Conservation (phyloP, 257 asterid genomes). For the Parsonsia alboflavescens region DNA sequence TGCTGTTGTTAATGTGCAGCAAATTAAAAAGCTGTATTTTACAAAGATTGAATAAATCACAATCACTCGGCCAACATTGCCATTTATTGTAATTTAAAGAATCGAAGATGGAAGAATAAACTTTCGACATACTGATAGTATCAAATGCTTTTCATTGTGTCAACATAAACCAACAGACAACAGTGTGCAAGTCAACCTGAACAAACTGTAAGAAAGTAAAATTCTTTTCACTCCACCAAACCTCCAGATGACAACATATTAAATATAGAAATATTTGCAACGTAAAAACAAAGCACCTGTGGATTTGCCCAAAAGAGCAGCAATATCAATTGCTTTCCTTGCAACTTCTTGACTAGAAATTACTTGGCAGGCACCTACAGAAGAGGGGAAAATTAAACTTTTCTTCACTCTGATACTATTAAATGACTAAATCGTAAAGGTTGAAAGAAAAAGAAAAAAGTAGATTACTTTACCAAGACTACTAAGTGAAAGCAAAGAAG, state of each 20-base stretch:
- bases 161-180: background rate
- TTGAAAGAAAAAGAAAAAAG: background rate
- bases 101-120: background rate
- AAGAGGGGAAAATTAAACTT: background rate
- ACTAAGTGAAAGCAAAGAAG: slow-evolving; percentile 46
- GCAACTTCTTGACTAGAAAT: slow-evolving; percentile 46
- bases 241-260: background rate
- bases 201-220: background rate
- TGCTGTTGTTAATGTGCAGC: no score
- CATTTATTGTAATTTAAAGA: background rate
- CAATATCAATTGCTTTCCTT: slow-evolving; percentile 46
- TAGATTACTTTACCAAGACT: slow-evolving; percentile 36
- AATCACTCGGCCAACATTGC: background rate
- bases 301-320: slow-evolving; percentile 43
- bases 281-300: slow-evolving; percentile 43
- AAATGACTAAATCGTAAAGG: background rate
- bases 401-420: background rate
- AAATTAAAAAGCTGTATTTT: background rate
- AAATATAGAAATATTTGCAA: background rate
- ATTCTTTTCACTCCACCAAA: background rate
- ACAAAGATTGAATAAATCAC: background rate
- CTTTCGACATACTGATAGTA: background rate
- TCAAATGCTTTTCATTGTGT: background rate
- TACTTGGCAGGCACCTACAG: slow-evolving; percentile 49
- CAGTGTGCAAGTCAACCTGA: background rate